These are phyloP conservation scores for Furcasterigmium sp. DNA, from an alignment of 2,329 filamentous ascomycete genomes.

Conservation along the genomic window DNA sequence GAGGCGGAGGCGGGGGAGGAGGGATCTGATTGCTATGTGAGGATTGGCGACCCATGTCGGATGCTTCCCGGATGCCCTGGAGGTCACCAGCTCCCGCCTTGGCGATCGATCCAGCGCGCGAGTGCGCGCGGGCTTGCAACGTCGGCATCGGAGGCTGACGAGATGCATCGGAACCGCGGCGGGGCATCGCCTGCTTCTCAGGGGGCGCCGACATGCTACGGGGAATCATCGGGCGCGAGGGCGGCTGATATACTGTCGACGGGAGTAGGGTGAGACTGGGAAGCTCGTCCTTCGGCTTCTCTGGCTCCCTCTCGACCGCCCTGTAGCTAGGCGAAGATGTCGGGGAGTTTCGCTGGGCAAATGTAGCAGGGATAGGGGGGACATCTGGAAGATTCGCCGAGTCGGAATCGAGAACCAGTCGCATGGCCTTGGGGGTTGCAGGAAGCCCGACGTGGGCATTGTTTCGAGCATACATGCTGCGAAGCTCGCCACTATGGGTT, in stretches of 20 bases:
- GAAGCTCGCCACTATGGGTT: conserved; percentile 33
- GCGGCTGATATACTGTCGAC: conserved; percentile 56
- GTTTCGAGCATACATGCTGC: conserved; percentile 42
- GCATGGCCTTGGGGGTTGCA: conserved; percentile 87
- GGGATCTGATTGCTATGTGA: conserved; percentile 45
- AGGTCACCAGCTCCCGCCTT: conserved; percentile 30
- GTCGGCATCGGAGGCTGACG: background rate
- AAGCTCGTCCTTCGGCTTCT: conserved; percentile 19
- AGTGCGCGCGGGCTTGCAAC: conserved; percentile 11
- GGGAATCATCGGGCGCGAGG: conserved; percentile 40
- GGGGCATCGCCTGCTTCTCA: background rate
- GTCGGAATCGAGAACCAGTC: conserved; percentile 64
- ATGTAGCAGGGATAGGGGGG: conserved; percentile 45
- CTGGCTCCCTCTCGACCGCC: conserved; percentile 20
- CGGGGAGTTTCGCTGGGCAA: conserved; percentile 36
- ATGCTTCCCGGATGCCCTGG: conserved; percentile 43
- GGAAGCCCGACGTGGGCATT: conserved; percentile 70
- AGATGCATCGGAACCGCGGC: background rate
- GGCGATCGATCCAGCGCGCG: conserved; percentile 22
- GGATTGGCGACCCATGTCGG: conserved; percentile 32
- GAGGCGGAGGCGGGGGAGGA: conserved; percentile 46
- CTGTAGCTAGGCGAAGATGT: conserved; percentile 29
- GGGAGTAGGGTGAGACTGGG: conserved; percentile 45
- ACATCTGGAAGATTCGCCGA: conserved; percentile 47
- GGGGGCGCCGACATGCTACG: conserved; percentile 56